Conservation (phyloP, 257 asterid species). For the Solanum piurae region DNA sequence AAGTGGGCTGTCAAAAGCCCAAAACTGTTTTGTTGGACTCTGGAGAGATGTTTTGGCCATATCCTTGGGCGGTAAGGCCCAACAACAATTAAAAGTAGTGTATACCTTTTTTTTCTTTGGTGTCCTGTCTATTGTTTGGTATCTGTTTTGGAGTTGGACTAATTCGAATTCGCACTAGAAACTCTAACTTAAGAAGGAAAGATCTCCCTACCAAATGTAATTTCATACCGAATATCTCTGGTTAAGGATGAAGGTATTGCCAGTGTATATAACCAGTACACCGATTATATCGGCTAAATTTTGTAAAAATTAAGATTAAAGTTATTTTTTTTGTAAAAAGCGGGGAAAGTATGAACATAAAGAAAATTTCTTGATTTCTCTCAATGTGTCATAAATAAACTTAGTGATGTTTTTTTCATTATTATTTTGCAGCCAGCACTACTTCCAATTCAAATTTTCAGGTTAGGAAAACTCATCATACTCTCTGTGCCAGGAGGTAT, state of each 20-base stretch:
- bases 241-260: not conserved
- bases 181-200: not conserved
- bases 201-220: rapidly evolving
- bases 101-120: not conserved
- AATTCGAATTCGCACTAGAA: rapidly evolving
- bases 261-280: not conserved
- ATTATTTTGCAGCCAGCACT: slow-evolving; percentile 35
- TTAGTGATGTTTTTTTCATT: not conserved
- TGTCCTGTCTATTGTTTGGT: not conserved
- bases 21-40: slow-evolving; percentile 44
- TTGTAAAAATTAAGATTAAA: no score
- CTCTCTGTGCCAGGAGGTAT: slow-evolving; percentile 55
- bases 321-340: no score
- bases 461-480: slow-evolving; percentile 37
- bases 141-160: not conserved
- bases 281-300: not conserved
- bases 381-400: not conserved
- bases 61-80: slow-evolving; percentile 55
- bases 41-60: slow-evolving; percentile 54
- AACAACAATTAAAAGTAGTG: not conserved
- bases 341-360: not conserved
- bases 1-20: slow-evolving; percentile 53
- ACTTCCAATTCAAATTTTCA: slow-evolving; percentile 50
- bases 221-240: not conserved
- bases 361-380: not conserved